phyloP scores from a whole-genome alignment of 2,329 filamentous ascomycete genomes.

The Colletotrichum phormii region DNA sequence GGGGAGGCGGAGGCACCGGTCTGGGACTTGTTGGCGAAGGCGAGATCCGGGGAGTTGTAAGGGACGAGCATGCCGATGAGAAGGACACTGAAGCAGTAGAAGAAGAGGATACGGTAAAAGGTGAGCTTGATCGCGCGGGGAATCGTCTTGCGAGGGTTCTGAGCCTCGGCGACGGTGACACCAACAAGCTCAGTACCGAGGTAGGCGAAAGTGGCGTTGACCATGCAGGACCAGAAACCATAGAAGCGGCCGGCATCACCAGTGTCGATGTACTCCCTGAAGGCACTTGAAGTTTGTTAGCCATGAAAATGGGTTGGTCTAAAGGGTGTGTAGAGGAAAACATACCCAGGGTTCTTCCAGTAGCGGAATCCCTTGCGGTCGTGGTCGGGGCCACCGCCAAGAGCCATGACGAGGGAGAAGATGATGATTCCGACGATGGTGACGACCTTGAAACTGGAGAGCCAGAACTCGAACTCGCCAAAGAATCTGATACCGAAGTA shows the following conservation, averaged over 20 bases:
- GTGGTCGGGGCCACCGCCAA: constrained; percentile 73
- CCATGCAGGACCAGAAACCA: constrained; percentile 77
- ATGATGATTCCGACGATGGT: constrained; percentile 75
- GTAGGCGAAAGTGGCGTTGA: constrained; percentile 83
- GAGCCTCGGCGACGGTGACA: constrained; percentile 82
- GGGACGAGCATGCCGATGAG: constrained; percentile 82
- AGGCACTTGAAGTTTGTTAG: constrained; percentile 51
- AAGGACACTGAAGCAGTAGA: constrained; percentile 81
- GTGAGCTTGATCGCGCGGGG: constrained; percentile 83
- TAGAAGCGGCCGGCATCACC: constrained; percentile 66
- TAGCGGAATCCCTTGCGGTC: constrained; percentile 74
- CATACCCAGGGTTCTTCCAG: constrained; percentile 70
- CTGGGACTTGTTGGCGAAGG: constrained; percentile 63
- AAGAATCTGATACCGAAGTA: constrained; percentile 78
- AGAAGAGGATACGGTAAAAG: constrained; percentile 85
- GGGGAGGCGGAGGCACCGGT: constrained; percentile 73
- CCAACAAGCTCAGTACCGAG: constrained; percentile 82
- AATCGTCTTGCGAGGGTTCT: constrained; percentile 82
- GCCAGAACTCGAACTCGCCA: constrained; percentile 73
- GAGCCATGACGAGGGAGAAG: constrained; percentile 71
- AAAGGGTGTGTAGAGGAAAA: background rate
- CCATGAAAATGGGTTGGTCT: background rate
- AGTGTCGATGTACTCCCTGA: constrained; percentile 57
- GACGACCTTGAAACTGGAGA: constrained; percentile 75
- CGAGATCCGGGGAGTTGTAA: constrained; percentile 72